Conservation (phyloP, 495 filamentous ascomycete species). For the Parmelia sp. region DNA sequence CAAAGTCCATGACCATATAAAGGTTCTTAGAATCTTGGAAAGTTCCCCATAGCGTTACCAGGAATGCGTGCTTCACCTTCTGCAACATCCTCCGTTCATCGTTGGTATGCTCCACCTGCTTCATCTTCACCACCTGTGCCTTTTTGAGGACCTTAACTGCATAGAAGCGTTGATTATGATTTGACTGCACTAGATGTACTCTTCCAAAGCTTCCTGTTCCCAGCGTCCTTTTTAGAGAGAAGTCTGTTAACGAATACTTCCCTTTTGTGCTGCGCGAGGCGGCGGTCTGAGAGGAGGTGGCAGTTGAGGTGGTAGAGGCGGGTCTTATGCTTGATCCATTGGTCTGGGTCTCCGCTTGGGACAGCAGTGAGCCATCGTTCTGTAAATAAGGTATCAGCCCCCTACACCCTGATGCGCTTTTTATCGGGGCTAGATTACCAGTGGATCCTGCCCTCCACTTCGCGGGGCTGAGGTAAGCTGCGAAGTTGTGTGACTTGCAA, state of each 20-base stretch:
- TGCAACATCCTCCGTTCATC: slow-evolving; percentile 93
- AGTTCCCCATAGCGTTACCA: slow-evolving; percentile 96
- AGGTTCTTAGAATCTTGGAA: slow-evolving; percentile 93
- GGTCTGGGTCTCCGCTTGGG: slow-evolving; percentile 24
- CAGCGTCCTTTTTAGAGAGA: slow-evolving; percentile 78
- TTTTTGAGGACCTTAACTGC: slow-evolving; percentile 98
- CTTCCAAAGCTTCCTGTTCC: slow-evolving; percentile 96
- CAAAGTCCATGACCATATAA: slow-evolving; percentile 99
- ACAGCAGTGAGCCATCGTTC: slow-evolving; percentile 36
- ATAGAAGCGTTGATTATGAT: slow-evolving; percentile 95
- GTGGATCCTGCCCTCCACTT: slow-evolving; percentile 28
- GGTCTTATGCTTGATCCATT: slow-evolving; percentile 29
- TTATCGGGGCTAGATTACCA: slow-evolving; percentile 37
- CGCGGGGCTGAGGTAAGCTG: slow-evolving; percentile 25
- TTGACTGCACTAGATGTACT: slow-evolving; percentile 92
- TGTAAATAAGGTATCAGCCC: slow-evolving; percentile 9
- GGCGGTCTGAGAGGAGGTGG: slow-evolving; percentile 10
- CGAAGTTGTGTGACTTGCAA: slow-evolving; percentile 20
- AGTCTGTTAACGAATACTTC: slow-evolving; percentile 92
- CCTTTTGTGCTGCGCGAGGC: slow-evolving; percentile 73
- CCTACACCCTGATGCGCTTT: neutral
- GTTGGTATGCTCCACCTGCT: slow-evolving; percentile 98
- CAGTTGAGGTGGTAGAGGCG: slow-evolving; percentile 6
- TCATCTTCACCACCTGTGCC: slow-evolving; percentile 98
- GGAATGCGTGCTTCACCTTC: slow-evolving; percentile 91